These are phyloP conservation scores for Ascochyta pisi DNA, from an alignment of 2,329 filamentous ascomycete species.

Conservation along the genomic window DNA sequence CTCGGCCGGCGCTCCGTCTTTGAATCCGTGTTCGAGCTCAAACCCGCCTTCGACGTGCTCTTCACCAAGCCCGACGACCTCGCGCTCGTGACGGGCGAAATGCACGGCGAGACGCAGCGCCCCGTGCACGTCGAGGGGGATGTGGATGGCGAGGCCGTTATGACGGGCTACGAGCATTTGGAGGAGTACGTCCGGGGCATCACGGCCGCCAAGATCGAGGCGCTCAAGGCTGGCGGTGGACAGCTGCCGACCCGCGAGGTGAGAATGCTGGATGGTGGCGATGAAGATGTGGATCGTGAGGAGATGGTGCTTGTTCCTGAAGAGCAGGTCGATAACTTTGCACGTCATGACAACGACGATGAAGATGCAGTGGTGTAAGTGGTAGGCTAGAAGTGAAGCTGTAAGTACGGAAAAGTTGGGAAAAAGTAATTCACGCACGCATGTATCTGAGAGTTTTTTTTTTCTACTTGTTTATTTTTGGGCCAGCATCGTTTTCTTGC, in stretches of 20 bases:
- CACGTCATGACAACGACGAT: background rate
- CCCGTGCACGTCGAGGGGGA: slow-evolving; percentile 44
- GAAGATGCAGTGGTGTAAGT: slow-evolving; percentile 1
- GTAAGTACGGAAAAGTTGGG: no score
- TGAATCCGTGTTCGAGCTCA: slow-evolving; percentile 85
- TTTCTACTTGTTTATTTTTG: no score
- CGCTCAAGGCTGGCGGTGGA: slow-evolving; percentile 56
- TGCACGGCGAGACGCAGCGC: slow-evolving; percentile 73
- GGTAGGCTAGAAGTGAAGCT: no score
- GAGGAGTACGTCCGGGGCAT: slow-evolving; percentile 98
- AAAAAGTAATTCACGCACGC: background rate
- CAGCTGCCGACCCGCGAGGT: slow-evolving; percentile 45
- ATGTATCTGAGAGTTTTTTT: background rate
- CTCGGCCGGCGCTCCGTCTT: slow-evolving; percentile 89
- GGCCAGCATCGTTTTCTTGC: background rate
- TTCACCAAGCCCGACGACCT: slow-evolving; percentile 82
- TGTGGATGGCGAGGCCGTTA: slow-evolving; percentile 65
- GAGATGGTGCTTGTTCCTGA: slow-evolving; percentile 40
- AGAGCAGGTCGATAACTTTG: slow-evolving; percentile 9
- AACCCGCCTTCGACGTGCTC: slow-evolving; percentile 82
- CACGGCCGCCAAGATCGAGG: slow-evolving; percentile 75
- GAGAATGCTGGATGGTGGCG: slow-evolving; percentile 42
- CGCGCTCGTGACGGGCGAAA: slow-evolving; percentile 80
- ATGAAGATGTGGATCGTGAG: slow-evolving; percentile 36
- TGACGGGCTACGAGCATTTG: slow-evolving; percentile 92